A percentile compares a stretch with the other conserved stretches of the same genome.
phyloP scores from a whole-genome alignment of 352 stramenopile species.

The Globisporangium echinulatum region DNA sequence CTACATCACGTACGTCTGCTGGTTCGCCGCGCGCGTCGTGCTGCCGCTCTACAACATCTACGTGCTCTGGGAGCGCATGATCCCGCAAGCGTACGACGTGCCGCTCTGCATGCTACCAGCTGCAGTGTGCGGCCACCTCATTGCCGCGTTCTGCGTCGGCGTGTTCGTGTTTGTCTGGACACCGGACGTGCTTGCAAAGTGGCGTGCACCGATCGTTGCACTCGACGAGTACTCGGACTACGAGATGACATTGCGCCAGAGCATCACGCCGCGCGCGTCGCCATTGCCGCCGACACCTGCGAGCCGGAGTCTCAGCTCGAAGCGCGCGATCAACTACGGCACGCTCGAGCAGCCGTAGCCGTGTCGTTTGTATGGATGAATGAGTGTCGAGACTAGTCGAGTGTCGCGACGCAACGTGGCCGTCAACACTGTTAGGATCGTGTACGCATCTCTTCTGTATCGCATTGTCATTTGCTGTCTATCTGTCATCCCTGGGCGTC shows the following conservation, averaged over 20 bases:
- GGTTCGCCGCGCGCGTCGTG: constrained; percentile 68
- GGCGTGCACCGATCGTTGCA: constrained; percentile 48
- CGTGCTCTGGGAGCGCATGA: constrained; percentile 64
- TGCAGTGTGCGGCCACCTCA: constrained; percentile 73
- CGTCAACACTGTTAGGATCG: too few species aligned
- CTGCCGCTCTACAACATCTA: constrained; percentile 80
- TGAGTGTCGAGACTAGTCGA: too few species aligned
- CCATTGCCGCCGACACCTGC: constrained; percentile 30
- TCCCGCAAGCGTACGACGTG: constrained; percentile 31
- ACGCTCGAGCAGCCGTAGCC: constrained; percentile 9
- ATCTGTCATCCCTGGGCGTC: too few species aligned
- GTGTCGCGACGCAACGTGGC: too few species aligned
- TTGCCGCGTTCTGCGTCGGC: constrained; percentile 71
- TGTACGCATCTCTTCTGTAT: too few species aligned
- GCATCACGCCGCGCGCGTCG: constrained; percentile 60
- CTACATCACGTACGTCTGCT: constrained; percentile 70
- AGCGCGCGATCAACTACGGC: constrained; percentile 23
- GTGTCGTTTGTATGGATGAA: too few species aligned
- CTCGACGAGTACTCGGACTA: constrained; percentile 78
- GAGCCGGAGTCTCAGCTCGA: constrained; percentile 15
- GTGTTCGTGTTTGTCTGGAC: constrained; percentile 84
- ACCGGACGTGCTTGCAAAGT: constrained; percentile 73
- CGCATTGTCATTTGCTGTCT: too few species aligned
- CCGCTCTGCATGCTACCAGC: constrained; percentile 62
- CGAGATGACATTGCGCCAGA: constrained; percentile 71